These are phyloP conservation scores for Cutaneotrichosporon curvatum DNA, from an alignment of 1,284 basidiomycete species.

Conservation along the genomic window DNA sequence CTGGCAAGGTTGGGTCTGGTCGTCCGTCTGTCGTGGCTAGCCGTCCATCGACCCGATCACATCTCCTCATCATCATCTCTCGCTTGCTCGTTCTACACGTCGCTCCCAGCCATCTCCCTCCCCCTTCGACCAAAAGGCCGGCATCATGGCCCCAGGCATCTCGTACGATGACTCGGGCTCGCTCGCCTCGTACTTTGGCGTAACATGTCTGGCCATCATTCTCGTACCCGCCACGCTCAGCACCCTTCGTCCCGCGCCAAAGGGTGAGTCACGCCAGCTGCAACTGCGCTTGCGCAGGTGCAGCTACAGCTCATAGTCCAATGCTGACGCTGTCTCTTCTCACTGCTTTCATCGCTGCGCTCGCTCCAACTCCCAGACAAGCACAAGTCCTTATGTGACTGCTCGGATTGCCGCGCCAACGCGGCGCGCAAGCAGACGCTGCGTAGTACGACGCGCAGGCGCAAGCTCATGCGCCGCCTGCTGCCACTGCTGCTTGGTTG, in stretches of 20 bases:
- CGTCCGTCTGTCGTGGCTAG: too few relatives aligned
- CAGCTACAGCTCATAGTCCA: neutral
- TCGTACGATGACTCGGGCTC: slow-evolving; percentile 79
- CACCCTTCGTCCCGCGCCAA: slow-evolving; percentile 38
- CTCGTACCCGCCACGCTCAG: slow-evolving; percentile 68
- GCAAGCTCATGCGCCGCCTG: slow-evolving; percentile 44
- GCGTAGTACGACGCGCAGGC: slow-evolving; percentile 45
- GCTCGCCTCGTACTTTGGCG: slow-evolving; percentile 81
- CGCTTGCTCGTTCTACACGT: slow-evolving; percentile 3
- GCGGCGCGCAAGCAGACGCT: slow-evolving; percentile 9
- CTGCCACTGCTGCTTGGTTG: slow-evolving; percentile 65
- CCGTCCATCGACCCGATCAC: too few relatives aligned
- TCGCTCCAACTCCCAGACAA: slow-evolving; percentile 16
- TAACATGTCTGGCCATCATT: slow-evolving; percentile 73
- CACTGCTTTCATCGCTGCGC: slow-evolving; percentile 40
- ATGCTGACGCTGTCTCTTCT: slow-evolving; percentile 27
- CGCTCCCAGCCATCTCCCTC: too few relatives aligned
- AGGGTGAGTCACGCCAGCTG: slow-evolving; percentile 33
- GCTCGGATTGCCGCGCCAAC: slow-evolving; percentile 25
- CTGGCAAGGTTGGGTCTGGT: too few relatives aligned
- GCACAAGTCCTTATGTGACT: slow-evolving; percentile 28
- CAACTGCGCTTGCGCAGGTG: neutral
- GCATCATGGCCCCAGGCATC: slow-evolving; percentile 39
- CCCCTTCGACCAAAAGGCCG: too few relatives aligned
- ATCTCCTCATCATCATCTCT: neutral